These are phyloP conservation scores for Sechiopsis laciniata DNA, from an alignment of 306 rosid genomes.

Conservation along the genomic window DNA sequence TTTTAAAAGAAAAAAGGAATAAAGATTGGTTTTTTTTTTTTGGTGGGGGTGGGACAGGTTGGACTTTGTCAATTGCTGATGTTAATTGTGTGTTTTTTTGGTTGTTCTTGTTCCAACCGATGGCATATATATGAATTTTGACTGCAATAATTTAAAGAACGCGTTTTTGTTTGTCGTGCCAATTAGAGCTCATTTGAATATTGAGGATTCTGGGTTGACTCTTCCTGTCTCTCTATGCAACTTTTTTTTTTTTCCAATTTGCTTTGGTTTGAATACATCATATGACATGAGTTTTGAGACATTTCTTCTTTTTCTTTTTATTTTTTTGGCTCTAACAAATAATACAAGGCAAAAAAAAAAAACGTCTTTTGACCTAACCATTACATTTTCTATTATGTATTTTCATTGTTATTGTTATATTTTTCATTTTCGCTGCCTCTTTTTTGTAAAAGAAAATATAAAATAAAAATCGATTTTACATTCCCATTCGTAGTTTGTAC, in stretches of 20 bases:
- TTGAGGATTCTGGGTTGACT: slow-evolving; percentile 19
- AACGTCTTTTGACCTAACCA: too few species aligned
- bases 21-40: neutral
- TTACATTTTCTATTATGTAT: too few species aligned
- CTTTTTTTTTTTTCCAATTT: neutral
- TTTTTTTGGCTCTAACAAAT: neutral
- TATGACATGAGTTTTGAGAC: neutral
- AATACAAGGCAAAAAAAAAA: too few species aligned
- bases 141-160: slow-evolving; percentile 11
- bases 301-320: too few species aligned
- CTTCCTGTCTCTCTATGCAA: neutral
- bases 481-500: too few species aligned
- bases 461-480: too few species aligned
- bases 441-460: too few species aligned
- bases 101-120: slow-evolving; percentile 3
- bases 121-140: slow-evolving; percentile 3
- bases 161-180: slow-evolving; percentile 16
- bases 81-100: neutral
- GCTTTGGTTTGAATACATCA: neutral
- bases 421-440: too few species aligned
- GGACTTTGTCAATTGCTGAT: slow-evolving; percentile 21
- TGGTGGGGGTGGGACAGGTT: slow-evolving; percentile 21
- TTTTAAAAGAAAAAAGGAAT: neutral
- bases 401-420: too few species aligned
- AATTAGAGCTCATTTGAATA: slow-evolving; percentile 7